Evolutionary conservation across 2,329 filamentous ascomycete species (phyloP), one percentile per base, ranked within the genome.

Genomic region (Cercospora berteroae): DNA sequence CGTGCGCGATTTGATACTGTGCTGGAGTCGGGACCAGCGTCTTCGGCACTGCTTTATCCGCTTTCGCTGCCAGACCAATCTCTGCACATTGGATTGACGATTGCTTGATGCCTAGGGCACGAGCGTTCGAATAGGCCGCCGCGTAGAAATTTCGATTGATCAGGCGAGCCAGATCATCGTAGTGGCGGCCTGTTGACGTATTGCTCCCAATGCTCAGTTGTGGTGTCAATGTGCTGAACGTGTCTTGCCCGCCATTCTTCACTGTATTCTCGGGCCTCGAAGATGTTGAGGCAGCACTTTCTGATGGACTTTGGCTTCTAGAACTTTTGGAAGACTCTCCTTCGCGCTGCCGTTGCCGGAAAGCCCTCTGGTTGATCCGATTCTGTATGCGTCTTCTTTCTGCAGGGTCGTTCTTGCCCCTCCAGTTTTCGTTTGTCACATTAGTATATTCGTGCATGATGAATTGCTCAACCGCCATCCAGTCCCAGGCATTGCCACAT

Each of bases 331-430:
- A 58, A 10, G 73, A 69, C 25, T 72, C 67, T 23, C 75, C 74
- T 56, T 71, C 67, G 61, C 74, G 71, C 60, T 76, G 75, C 31
- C 75, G 65, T 63, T 76, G 70, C n/a, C 75, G 69, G 44, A 76
- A 77, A 9, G 76, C 76, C 62, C 76, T 61, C 62, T 77, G 75
- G 50, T 77, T 77, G 44, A 77, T 66, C 1, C 75, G 63, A 60
- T 76, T 77, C 58, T 77, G 75, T 18, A 77, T 76, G 18, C 74
- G 71, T 56, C 76, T 67, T 48, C 75, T 65, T 62, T 76, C 75
- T 8, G 67, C 63, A 36, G 75, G 73, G 63, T 76, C 74, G 52
- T 73, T 76, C 66, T 76, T 73, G 56, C 74, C 75, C 55, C 69
- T 72, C 73, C 75, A 76, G 67, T 76, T 74, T 68, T 76, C 75